Evolutionary conservation across 345 rosid genomes (phyloP).

Genomic region (Camelina laxa): DNA sequence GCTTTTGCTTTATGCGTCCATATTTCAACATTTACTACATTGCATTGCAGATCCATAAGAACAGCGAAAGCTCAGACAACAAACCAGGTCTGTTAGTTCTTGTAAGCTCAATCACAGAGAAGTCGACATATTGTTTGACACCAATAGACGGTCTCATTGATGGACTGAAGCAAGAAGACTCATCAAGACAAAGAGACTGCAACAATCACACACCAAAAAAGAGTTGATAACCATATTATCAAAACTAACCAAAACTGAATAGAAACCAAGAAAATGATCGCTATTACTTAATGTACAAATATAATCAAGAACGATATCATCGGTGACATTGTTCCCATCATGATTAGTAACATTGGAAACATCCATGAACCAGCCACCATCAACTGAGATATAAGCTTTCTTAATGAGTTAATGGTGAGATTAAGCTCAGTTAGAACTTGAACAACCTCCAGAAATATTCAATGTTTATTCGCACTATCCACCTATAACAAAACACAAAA

Average conservation of each 20-base stretch:
- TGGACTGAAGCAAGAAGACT: constrained; percentile 56
- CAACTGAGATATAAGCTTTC: constrained; percentile 94
- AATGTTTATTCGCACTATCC: constrained; percentile 89
- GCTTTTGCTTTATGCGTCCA: constrained; percentile 93
- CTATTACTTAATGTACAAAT: constrained; percentile 67
- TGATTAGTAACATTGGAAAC: constrained; percentile 90
- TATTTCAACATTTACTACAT: constrained; percentile 74
- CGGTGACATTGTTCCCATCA: constrained; percentile 79
- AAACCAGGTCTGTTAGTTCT: constrained; percentile 88
- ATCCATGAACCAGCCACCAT: constrained; percentile 98
- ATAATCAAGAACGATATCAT: constrained; percentile 71
- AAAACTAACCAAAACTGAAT: background rate
- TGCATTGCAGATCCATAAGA: constrained; percentile 75
- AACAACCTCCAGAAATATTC: constrained; percentile 90
- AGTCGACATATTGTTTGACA: constrained; percentile 65
- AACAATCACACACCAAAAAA: constrained; percentile 32
- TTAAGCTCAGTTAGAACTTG: constrained; percentile 89
- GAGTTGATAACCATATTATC: constrained; percentile 12
- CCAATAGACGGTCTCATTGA: constrained; percentile 68
- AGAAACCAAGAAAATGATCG: background rate
- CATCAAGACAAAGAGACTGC: constrained; percentile 77
- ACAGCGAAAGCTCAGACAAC: constrained; percentile 87
- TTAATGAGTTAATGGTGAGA: constrained; percentile 73
- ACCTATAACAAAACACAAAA: constrained; percentile 54
- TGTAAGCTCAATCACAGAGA: constrained; percentile 77